phyloP scores from a whole-genome alignment of 1,139 yeast genomes.

The Lodderomyces beijingensis region DNA sequence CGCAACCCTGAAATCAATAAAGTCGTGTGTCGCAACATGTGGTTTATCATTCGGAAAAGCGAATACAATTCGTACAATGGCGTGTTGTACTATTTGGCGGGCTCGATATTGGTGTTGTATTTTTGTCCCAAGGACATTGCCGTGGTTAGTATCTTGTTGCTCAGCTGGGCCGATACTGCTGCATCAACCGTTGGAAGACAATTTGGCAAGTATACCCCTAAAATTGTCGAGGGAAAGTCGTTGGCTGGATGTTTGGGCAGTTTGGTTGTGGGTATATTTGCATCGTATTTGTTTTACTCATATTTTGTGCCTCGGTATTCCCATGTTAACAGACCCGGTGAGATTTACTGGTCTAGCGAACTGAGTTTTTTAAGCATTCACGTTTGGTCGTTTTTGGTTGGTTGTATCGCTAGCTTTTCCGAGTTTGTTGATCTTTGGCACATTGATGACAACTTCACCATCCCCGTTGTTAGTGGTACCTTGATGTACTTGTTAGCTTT shows the following conservation, averaged over 20 bases:
- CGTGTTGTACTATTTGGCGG: slow-evolving; percentile 78
- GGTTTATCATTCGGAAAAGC: slow-evolving; percentile 77
- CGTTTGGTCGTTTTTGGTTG: slow-evolving; percentile 57
- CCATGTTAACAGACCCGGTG: slow-evolving; percentile 46
- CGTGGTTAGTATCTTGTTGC: slow-evolving; percentile 66
- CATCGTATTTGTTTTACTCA: slow-evolving; percentile 68
- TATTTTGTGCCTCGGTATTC: slow-evolving; percentile 58
- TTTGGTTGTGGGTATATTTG: slow-evolving; percentile 62
- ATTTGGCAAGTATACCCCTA: slow-evolving; percentile 81
- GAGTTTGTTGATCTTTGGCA: slow-evolving; percentile 74
- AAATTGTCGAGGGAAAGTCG: slow-evolving; percentile 67
- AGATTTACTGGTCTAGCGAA: slow-evolving; percentile 60
- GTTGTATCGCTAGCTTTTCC: slow-evolving; percentile 77
- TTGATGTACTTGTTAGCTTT: slow-evolving; percentile 49
- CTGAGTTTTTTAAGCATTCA: slow-evolving; percentile 53
- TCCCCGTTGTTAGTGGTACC: slow-evolving; percentile 77
- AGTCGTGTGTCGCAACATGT: slow-evolving; percentile 59
- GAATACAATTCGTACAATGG: slow-evolving; percentile 76
- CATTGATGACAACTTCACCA: slow-evolving; percentile 89
- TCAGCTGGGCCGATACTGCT: slow-evolving; percentile 97
- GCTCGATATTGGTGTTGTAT: slow-evolving; percentile 65
- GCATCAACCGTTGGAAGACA: slow-evolving; percentile 90
- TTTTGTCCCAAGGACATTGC: slow-evolving; percentile 78
- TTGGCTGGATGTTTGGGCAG: slow-evolving; percentile 90
- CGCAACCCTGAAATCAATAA: slow-evolving; percentile 56